Evolutionary conservation across 2,329 filamentous ascomycete genomes (phyloP).

Genomic region (Cladosporium sp.): DNA sequence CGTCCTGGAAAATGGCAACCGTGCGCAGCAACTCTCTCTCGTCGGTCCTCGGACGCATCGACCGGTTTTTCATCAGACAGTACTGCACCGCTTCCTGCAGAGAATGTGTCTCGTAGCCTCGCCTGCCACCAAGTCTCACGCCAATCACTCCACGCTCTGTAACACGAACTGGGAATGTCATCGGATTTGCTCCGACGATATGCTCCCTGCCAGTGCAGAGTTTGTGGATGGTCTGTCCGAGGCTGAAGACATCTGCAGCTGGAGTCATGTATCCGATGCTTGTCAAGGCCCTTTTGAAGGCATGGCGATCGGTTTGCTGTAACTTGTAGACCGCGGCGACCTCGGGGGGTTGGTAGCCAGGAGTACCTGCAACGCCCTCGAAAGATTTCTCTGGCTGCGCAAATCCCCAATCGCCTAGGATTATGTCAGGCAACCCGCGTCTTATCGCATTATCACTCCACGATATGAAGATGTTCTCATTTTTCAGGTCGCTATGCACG

Average conservation of each 20-base stretch:
- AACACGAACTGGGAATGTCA: not conserved
- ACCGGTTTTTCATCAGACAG: slow-evolving; percentile 1
- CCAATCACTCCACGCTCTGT: not conserved
- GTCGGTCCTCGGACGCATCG: not conserved
- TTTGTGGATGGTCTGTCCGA: slow-evolving; percentile 28
- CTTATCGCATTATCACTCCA: slow-evolving; percentile 12
- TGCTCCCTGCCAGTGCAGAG: slow-evolving; percentile 22
- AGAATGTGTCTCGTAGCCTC: not conserved
- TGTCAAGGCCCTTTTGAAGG: not conserved
- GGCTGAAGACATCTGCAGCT: slow-evolving; percentile 29
- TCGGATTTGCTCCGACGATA: not conserved
- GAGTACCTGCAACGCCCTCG: slow-evolving; percentile 23
- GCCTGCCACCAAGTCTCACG: not conserved
- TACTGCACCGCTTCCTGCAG: not conserved
- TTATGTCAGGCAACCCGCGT: slow-evolving; percentile 24
- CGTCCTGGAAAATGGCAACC: not conserved
- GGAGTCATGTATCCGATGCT: slow-evolving; percentile 20
- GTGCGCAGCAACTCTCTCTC: not conserved
- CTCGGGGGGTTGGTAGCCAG: slow-evolving; percentile 21
- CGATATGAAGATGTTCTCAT: slow-evolving; percentile 28
- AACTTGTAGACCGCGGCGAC: not conserved
- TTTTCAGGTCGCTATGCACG: slow-evolving; percentile 31
- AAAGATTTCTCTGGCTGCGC: slow-evolving; percentile 3
- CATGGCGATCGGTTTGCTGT: slow-evolving; percentile 2
- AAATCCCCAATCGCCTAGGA: slow-evolving; percentile 31